These are phyloP conservation scores for Pyrus hybrid DNA, from an alignment of 331 rosid genomes.

Conservation along the genomic window DNA sequence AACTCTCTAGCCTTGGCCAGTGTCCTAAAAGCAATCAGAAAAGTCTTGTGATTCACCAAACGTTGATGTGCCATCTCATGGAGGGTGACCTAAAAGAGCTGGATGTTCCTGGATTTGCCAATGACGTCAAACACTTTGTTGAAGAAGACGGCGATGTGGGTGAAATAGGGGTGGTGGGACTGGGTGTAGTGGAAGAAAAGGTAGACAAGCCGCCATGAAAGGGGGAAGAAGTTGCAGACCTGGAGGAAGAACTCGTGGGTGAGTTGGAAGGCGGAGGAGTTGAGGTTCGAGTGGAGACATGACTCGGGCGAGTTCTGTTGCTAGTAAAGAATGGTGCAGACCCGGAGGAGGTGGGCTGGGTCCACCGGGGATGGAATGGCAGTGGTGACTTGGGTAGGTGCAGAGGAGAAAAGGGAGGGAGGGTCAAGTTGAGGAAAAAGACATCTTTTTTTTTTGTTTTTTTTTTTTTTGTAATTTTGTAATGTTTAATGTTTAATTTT, in stretches of 20 bases:
- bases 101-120: conserved; percentile 48
- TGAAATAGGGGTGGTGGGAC: conserved; percentile 24
- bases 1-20: conserved; percentile 55
- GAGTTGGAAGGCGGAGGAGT: conserved; percentile 38
- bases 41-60: conserved; percentile 42
- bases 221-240: conserved; percentile 74
- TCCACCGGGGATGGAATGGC: conserved; percentile 24
- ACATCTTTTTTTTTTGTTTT: too few species aligned
- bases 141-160: conserved; percentile 49
- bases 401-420: too few species aligned
- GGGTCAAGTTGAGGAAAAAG: too few species aligned
- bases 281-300: conserved; percentile 53
- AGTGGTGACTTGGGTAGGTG: not conserved
- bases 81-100: conserved; percentile 49
- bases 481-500: too few species aligned
- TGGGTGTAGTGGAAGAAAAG: conserved; percentile 45
- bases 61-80: conserved; percentile 38
- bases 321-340: conserved; percentile 76
- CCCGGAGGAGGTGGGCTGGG: conserved; percentile 47
- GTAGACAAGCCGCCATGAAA: conserved; percentile 73
- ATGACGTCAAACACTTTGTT: conserved; percentile 42
- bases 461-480: too few species aligned
- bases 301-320: conserved; percentile 60
- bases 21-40: conserved; percentile 37
- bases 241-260: conserved; percentile 83